phyloP scores from a whole-genome alignment of 495 filamentous ascomycete species.

The Chaetomium fimeti region DNA sequence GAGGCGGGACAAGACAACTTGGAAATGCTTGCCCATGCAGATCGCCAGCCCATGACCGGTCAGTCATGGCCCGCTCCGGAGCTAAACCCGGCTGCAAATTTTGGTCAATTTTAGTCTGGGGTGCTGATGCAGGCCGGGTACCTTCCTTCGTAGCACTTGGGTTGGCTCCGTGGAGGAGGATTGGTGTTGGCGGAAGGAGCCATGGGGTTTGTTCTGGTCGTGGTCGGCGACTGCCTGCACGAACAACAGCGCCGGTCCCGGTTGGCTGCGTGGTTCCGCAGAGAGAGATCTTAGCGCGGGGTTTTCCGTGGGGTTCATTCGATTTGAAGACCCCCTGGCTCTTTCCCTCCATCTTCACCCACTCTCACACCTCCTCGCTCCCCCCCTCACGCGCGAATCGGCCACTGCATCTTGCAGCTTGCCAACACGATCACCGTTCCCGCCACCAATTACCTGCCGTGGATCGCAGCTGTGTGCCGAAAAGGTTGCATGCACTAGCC shows the following conservation, averaged over 20 bases:
- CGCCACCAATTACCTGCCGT: conserved; percentile 12
- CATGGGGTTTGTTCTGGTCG: conserved; percentile 4
- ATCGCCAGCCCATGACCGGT: conserved; percentile 6
- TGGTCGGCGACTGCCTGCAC: neutral
- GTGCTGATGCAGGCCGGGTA: neutral
- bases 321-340: neutral
- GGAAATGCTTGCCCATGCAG: neutral
- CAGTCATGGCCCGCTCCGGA: neutral
- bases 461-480: conserved; percentile 23
- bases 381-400: conserved; percentile 5
- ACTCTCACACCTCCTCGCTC: neutral
- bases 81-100: neutral
- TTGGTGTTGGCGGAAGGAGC: neutral
- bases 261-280: conserved; percentile 18
- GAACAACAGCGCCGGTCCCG: conserved; percentile 16
- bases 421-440: conserved; percentile 9
- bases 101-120: conserved; percentile 11
- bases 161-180: neutral
- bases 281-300: conserved; percentile 13
- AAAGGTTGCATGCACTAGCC: conserved; percentile 21
- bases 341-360: neutral
- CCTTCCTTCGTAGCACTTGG: neutral
- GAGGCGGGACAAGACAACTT: neutral
- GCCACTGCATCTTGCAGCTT: conserved; percentile 14
- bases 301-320: conserved; percentile 6